phyloP scores from a whole-genome alignment of 208 protist species.

The Crithidia acanthocephali region DNA sequence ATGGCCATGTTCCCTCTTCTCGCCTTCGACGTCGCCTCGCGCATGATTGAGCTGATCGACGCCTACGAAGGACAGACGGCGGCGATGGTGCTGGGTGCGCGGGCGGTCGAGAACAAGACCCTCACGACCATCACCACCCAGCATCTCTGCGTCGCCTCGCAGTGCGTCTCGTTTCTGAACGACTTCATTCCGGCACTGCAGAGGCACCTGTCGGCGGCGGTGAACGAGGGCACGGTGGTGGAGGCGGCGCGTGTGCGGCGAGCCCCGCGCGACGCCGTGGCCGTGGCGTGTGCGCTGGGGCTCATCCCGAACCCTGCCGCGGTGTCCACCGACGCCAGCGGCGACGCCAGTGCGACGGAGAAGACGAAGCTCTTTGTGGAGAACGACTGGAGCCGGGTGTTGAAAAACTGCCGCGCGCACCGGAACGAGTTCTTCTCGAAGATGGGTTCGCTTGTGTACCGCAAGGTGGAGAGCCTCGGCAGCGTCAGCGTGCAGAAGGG shows the following conservation, averaged over 20 bases:
- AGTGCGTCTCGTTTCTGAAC: constrained; percentile 76
- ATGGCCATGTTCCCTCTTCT: constrained; percentile 82
- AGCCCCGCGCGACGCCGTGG: constrained; percentile 12
- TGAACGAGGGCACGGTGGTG: constrained; percentile 3
- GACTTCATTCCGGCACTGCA: constrained; percentile 75
- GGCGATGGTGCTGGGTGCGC: constrained; percentile 79
- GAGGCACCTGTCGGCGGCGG: constrained; percentile 20
- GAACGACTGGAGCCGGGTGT: constrained; percentile 61
- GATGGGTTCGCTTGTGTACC: constrained; percentile 62
- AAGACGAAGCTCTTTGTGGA: constrained; percentile 48
- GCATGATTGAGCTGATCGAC: constrained; percentile 79
- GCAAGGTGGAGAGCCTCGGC: constrained; percentile 74
- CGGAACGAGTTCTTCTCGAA: constrained; percentile 76
- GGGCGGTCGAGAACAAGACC: constrained; percentile 76
- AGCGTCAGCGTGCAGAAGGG: constrained; percentile 37
- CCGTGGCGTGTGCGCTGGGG: constrained; percentile 29
- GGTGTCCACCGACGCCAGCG: background rate
- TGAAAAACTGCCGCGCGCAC: constrained; percentile 57
- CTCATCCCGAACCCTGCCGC: constrained; percentile 8
- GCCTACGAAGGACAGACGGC: constrained; percentile 78
- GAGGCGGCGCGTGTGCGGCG: background rate
- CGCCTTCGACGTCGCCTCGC: constrained; percentile 76
- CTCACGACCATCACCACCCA: constrained; percentile 84
- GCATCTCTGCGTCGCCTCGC: constrained; percentile 86
- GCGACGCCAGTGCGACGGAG: background rate